Evolutionary conservation across 2,329 filamentous ascomycete genomes (phyloP), one percentile per base, ranked within the genome.

Genomic region (Sporothrix luriei): DNA sequence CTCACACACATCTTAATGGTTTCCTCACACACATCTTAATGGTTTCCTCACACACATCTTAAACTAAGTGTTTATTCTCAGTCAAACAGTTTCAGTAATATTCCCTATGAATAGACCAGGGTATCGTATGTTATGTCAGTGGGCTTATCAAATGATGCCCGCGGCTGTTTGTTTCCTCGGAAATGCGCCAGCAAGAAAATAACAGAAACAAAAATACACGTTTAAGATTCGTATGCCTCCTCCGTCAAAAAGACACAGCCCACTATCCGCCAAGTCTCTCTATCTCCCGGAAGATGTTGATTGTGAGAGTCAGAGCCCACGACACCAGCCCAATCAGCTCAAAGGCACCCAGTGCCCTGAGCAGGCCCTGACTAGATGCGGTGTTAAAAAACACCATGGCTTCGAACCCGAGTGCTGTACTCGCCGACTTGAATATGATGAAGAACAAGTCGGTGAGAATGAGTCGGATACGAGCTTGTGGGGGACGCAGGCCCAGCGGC

Each of bases 361-460:
- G 55, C 19, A 74, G 68, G 9, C 66, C 57, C 43, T 69, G 66
- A 54, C 72, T 73, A 46, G 14, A n/a, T 9, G 59, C 57, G 0
- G 72, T 68, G n/a, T 64, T 54, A 14, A 72, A 71, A 52, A 72
- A 75, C 29, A 75, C 71, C 71, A 75, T 72, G 26, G 74, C 73
- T 62, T 75, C 74, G n/a, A 75, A 75, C 1, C 72, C 94, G 73
- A 99, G 83, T 52, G 92, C 91, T 33, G 97, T 86, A 80, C 97
- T 98, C 66, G 94, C 93, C 4, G 94, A 93, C 79, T 97, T 94
- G 82, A 99, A 97, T 54, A 98, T 94, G 76, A 99, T 97, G 78
- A 99, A 99, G 76, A 97, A 90, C 3, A 99, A 84, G 79, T 99
- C 95, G 70, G 97, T 86, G 68, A 99, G 87, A 71, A 98, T 91